Evolutionary conservation across 306 rosid species (phyloP).

Genomic region (Pyrus pyrifolia): DNA sequence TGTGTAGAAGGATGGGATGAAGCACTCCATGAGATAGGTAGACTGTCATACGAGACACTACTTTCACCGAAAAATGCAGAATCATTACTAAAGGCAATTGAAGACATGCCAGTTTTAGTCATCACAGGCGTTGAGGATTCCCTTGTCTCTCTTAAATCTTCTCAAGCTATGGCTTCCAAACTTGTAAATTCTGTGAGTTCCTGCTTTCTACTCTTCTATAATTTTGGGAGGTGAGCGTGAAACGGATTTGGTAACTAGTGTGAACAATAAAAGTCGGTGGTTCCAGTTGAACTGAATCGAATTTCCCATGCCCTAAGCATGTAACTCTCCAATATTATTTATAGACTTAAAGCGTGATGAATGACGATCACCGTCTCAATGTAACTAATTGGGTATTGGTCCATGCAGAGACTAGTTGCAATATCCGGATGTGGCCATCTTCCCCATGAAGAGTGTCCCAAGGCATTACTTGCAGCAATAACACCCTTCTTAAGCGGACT

Average conservation of each 20-base stretch:
- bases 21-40: constrained; percentile 91
- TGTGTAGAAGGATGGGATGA: constrained; percentile 93
- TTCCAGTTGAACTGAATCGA: background rate
- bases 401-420: constrained; percentile 72
- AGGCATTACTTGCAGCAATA: constrained; percentile 79
- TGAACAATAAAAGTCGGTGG: background rate
- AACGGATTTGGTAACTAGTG: background rate
- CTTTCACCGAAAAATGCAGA: constrained; percentile 57
- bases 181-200: constrained; percentile 68
- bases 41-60: constrained; percentile 66
- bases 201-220: background rate
- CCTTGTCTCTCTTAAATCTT: constrained; percentile 66
- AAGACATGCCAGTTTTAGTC: constrained; percentile 66
- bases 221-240: background rate
- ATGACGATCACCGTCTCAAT: background rate
- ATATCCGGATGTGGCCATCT: constrained; percentile 95
- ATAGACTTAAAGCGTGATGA: background rate
- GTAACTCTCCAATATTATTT: background rate
- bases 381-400: constrained; percentile 11
- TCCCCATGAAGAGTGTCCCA: constrained; percentile 95
- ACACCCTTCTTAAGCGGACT: constrained; percentile 71
- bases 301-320: background rate
- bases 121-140: constrained; percentile 75
- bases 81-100: constrained; percentile 57
- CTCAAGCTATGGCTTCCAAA: constrained; percentile 82